Percentiles rank a stretch among this genome's conserved stretches.
These are phyloP conservation scores for Solanum lycopersicoides DNA, from an alignment of 257 asterid genomes.

Conservation along the genomic window DNA sequence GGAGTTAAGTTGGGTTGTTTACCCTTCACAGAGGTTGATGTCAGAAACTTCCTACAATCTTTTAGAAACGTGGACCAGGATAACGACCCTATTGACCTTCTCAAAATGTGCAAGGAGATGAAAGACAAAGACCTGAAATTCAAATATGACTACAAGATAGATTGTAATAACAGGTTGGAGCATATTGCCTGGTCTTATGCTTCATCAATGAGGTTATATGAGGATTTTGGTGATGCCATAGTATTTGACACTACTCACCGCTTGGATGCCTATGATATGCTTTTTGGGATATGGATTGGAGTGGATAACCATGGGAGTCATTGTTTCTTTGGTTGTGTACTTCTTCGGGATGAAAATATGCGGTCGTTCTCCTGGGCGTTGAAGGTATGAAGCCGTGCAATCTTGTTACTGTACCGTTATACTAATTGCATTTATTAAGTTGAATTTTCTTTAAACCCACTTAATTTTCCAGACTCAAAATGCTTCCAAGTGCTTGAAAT, in stretches of 20 bases:
- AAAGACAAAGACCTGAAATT: slow-evolving; percentile 85
- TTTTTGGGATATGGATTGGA: slow-evolving; percentile 83
- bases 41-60: slow-evolving; percentile 83
- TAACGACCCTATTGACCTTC: slow-evolving; percentile 76
- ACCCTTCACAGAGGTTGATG: slow-evolving; percentile 95
- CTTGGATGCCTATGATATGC: slow-evolving; percentile 89
- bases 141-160: slow-evolving; percentile 71
- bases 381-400: slow-evolving; percentile 46
- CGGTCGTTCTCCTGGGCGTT: slow-evolving; percentile 74
- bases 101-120: slow-evolving; percentile 83
- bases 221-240: slow-evolving; percentile 81
- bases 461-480: background rate
- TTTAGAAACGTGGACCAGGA: slow-evolving; percentile 78
- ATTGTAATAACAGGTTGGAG: slow-evolving; percentile 68
- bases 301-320: slow-evolving; percentile 48
- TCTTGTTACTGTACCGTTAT: background rate
- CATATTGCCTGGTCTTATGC: slow-evolving; percentile 96
- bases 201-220: slow-evolving; percentile 76
- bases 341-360: slow-evolving; percentile 53
- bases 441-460: background rate
- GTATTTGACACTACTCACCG: slow-evolving; percentile 96
- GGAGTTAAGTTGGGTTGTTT: slow-evolving; percentile 84
- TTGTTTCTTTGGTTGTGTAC: slow-evolving; percentile 54
- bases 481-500: background rate
- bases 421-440: background rate